A percentile compares a stretch with the other conserved stretches of the same genome.
Evolutionary conservation across 345 rosid species (phyloP).

Genomic region (Brassica nigra): DNA sequence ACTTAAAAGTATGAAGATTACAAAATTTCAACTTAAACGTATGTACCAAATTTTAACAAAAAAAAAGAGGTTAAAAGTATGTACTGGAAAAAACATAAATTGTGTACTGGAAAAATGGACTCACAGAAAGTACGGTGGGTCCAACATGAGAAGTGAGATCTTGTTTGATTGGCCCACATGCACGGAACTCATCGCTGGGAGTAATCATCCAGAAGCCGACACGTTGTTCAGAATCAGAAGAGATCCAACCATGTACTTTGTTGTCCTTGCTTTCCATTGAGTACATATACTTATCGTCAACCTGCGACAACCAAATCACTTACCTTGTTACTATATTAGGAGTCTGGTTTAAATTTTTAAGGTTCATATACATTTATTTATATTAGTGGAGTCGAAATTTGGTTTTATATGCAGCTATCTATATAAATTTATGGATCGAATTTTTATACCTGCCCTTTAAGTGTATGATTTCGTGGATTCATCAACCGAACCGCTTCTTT

Average conservation of each 20-base stretch:
- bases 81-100: no score
- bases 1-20: background rate
- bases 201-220: conserved; percentile 94
- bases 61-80: no score
- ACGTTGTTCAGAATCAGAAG: conserved; percentile 40
- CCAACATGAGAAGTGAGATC: conserved; percentile 89
- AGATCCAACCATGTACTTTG: conserved; percentile 84
- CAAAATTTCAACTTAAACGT: no score
- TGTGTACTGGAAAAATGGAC: conserved; percentile 2
- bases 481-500: conserved; percentile 85
- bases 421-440: background rate
- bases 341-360: background rate
- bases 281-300: conserved; percentile 89
- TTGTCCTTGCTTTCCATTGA: conserved; percentile 59
- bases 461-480: conserved; percentile 47
- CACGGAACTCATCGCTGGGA: conserved; percentile 67
- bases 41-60: no score
- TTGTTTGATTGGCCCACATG: conserved; percentile 77
- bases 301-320: conserved; percentile 47
- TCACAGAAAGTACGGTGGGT: conserved; percentile 64
- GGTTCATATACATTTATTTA: background rate
- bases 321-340: background rate
- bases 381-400: background rate
- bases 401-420: background rate
- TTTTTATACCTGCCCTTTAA: conserved; percentile 66